phyloP scores from a whole-genome alignment of 2,329 filamentous ascomycete genomes.

The Cucurbitaria berberidis region DNA sequence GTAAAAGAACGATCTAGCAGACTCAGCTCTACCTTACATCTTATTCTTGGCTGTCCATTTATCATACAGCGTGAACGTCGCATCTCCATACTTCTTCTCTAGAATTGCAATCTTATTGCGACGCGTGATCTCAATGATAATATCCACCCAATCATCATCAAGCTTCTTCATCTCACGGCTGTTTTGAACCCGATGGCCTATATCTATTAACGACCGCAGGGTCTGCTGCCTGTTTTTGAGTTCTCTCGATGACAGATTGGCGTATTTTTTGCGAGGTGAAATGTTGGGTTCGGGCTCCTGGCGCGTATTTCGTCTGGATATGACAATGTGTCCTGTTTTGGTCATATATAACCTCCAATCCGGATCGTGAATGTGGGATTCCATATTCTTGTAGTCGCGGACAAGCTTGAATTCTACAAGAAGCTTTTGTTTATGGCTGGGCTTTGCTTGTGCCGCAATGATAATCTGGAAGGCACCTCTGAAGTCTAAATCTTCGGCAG shows the following conservation, averaged over 20 bases:
- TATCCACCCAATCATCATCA: background rate
- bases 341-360: background rate
- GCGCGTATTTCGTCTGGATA: background rate
- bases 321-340: background rate
- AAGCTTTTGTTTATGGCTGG: background rate
- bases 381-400: background rate
- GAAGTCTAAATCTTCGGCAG: background rate
- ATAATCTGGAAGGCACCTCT: background rate
- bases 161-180: background rate
- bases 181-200: background rate
- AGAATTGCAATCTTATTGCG: background rate
- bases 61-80: background rate
- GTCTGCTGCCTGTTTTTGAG: background rate
- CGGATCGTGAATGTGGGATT: background rate
- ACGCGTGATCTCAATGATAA: background rate
- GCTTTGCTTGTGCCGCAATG: background rate
- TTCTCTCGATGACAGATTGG: background rate
- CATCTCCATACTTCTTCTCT: background rate
- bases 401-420: background rate
- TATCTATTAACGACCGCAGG: background rate
- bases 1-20: background rate
- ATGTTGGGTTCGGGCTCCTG: background rate
- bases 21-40: background rate
- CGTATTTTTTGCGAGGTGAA: background rate
- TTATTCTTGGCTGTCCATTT: background rate